These are phyloP conservation scores for Yarrowia sp. DNA, from an alignment of 805 yeast genomes.

Conservation along the genomic window DNA sequence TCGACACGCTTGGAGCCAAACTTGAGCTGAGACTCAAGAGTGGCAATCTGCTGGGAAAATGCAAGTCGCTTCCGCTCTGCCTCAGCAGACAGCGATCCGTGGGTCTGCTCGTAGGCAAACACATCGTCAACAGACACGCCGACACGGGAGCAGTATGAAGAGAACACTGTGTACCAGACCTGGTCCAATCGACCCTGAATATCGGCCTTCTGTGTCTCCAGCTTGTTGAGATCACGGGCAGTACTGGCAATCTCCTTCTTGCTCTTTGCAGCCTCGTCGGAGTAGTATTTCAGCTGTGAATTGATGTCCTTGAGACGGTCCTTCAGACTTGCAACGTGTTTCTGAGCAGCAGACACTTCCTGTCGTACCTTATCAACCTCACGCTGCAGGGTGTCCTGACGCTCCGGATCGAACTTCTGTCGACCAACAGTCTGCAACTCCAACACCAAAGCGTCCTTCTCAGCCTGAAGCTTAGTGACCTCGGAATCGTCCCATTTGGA, in stretches of 20 bases:
- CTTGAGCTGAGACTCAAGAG: conserved; percentile 63
- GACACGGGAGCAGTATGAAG: conserved; percentile 62
- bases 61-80: conserved; percentile 54
- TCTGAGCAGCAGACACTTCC: conserved; percentile 14
- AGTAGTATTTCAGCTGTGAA: conserved; percentile 43
- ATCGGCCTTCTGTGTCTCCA: background rate
- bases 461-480: conserved; percentile 58
- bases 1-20: conserved; percentile 69
- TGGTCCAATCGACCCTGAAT: conserved; percentile 12
- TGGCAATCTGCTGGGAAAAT: conserved; percentile 65
- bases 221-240: conserved; percentile 29
- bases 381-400: conserved; percentile 18
- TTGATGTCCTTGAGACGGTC: conserved; percentile 40
- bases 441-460: conserved; percentile 59
- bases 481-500: conserved; percentile 68
- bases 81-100: conserved; percentile 54
- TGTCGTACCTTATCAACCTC: conserved; percentile 30
- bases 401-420: conserved; percentile 25
- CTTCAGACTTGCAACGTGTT: conserved; percentile 33
- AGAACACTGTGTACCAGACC: conserved; percentile 45
- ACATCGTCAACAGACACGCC: conserved; percentile 58
- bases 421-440: conserved; percentile 55
- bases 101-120: conserved; percentile 71
- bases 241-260: conserved; percentile 40
- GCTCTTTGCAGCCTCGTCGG: conserved; percentile 23